Evolutionary conservation across 2,329 filamentous ascomycete species (phyloP).

Genomic region (Penicillium hordei): DNA sequence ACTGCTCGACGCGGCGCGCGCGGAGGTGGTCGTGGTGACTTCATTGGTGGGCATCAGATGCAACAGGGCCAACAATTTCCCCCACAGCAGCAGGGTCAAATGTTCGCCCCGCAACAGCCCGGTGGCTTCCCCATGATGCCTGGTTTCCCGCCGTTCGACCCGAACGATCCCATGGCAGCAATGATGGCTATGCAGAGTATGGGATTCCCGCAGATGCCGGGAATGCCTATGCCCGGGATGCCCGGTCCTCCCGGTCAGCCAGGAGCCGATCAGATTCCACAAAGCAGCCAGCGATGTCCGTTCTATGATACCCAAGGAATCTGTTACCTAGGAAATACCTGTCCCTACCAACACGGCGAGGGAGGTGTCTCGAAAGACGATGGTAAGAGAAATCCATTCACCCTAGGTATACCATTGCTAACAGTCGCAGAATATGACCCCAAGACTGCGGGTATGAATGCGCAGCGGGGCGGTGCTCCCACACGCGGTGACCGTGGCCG

Average conservation of each 20-base stretch:
- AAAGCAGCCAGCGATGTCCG: constrained; percentile 48
- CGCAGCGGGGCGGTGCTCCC: constrained; percentile 25
- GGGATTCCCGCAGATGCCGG: constrained; percentile 51
- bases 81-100: constrained; percentile 23
- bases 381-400: constrained; percentile 25
- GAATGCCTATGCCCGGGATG: constrained; percentile 47
- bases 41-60: constrained; percentile 33
- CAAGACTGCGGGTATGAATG: constrained; percentile 45
- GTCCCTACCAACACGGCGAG: constrained; percentile 58
- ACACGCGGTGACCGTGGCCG: constrained; percentile 40
- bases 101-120: constrained; percentile 30
- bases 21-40: constrained; percentile 47
- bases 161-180: constrained; percentile 56
- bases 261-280: constrained; percentile 27
- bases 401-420: constrained; percentile 4
- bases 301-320: constrained; percentile 62
- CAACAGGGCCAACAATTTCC: constrained; percentile 31
- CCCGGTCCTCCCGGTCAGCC: constrained; percentile 29
- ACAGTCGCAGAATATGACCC: constrained; percentile 54
- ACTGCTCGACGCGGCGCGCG: constrained; percentile 39
- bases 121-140: constrained; percentile 42
- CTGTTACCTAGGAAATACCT: constrained; percentile 56
- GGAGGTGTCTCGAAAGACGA: constrained; percentile 40
- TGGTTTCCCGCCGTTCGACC: constrained; percentile 54
- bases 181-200: constrained; percentile 56